Evolutionary conservation across 1,284 basidiomycete genomes (phyloP), one percentile per base, ranked within the genome.

Genomic region (Ceratobasidium sp.): DNA sequence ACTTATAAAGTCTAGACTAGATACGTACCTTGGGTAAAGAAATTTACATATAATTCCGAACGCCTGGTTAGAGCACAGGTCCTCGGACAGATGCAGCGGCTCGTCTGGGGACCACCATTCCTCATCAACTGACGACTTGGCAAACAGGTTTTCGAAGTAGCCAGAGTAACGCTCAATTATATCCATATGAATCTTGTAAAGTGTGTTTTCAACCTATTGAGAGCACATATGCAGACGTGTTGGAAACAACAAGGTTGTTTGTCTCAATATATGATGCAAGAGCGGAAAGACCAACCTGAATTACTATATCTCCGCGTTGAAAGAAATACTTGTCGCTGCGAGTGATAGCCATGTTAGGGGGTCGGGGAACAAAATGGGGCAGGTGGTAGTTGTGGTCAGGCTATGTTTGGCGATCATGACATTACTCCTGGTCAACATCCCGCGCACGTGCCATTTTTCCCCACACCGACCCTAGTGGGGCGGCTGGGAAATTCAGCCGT

Each of bases 321-420:
- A 65, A 65, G 48, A 50, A 65, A 33, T 65, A 65, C 47, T 50
- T 51, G 14, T 65, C 27, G 33, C 22, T 24, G 31, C 63, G 45
- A 19, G 33, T 19, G 22, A n/a, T 15, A 65, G 47, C 11, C 36
- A 41, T 41, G 4, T 41, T 41, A 11, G 36, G 11, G 36, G 36
- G 36, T 11, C 4, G 11, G 11, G 36, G 4, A 4, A 41, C 6
- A 41, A 41, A 41, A 41, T 11, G 36, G 36, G 11, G 11, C 36
- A 41, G 36, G 36, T 41, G 11, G 36, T 41, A 11, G 36, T 41
- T 4, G 36, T 41, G 36, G 11, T n/a, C n/a, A 41, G 36, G 11
- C 36, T 5, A 11, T 41, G 36, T 41, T 41, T 41, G 36, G 36
- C 36, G 11, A 41, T 41, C 36, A 41, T 41, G 36, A 41, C 36